Conservation (phyloP, 139 green algal genomes). For the Protoeuglena noctilucae region DNA sequence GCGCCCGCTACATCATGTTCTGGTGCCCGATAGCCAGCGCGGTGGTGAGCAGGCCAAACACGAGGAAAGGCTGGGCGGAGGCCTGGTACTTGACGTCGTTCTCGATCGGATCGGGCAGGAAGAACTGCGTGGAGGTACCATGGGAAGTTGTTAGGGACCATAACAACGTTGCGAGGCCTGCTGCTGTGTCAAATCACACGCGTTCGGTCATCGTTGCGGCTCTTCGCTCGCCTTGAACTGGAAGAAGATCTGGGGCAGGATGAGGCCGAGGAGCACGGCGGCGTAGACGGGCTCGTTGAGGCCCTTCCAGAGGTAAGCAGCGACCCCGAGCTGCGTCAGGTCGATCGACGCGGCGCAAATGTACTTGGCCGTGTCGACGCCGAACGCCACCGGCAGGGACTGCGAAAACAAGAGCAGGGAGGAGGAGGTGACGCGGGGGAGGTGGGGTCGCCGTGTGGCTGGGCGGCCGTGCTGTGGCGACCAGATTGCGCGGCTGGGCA, state of each 20-base stretch:
- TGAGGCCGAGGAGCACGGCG: constrained; percentile 70
- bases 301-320: constrained; percentile 64
- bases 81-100: constrained; percentile 90
- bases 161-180: too few species aligned
- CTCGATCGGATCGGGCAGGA: constrained; percentile 89
- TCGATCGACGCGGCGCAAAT: constrained; percentile 92
- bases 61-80: constrained; percentile 85
- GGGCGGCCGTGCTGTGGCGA: too few species aligned
- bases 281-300: constrained; percentile 71
- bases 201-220: too few species aligned
- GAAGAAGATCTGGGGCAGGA: constrained; percentile 84
- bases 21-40: constrained; percentile 71
- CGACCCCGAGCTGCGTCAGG: constrained; percentile 54
- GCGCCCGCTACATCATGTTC: constrained; percentile 9
- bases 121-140: too few species aligned
- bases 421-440: too few species aligned
- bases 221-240: too few species aligned
- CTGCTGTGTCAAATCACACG: too few species aligned
- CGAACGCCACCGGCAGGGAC: constrained; percentile 91
- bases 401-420: constrained; percentile 47
- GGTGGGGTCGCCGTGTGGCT: too few species aligned
- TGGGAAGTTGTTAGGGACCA: too few species aligned
- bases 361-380: constrained; percentile 92
- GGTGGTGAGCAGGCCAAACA: constrained; percentile 92
- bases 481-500: too few species aligned